These are phyloP conservation scores for Simmondsia chinensis DNA, from an alignment of 148 eudicot species.

Conservation along the genomic window DNA sequence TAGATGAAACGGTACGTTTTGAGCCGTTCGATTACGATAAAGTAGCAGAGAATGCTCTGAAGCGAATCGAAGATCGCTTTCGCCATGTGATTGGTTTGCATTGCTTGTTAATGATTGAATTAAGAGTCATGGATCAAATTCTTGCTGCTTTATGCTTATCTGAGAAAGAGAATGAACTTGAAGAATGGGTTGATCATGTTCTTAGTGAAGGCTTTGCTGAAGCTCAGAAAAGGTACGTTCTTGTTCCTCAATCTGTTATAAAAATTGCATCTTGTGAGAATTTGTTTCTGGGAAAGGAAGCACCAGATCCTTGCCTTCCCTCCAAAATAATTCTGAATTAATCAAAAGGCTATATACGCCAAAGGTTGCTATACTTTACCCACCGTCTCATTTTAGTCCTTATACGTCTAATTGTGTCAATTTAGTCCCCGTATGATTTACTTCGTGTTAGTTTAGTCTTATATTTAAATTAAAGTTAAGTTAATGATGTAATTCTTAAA, in stretches of 20 bases:
- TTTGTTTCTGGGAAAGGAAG: conserved; percentile 13
- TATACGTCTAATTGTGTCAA: too few relatives aligned
- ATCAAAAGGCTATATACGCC: too few relatives aligned
- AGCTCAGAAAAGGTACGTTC: conserved; percentile 33
- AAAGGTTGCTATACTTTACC: too few relatives aligned
- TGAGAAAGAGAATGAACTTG: conserved; percentile 14
- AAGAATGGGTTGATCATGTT: conserved; percentile 57
- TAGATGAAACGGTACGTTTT: conserved; percentile 41
- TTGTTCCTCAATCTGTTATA: conserved; percentile 14
- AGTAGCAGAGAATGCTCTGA: conserved; percentile 28
- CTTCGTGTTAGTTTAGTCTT: too few relatives aligned
- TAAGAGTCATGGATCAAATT: conserved; percentile 47
- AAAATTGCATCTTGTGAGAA: conserved; percentile 9
- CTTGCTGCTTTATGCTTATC: conserved; percentile 46
- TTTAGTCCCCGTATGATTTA: too few relatives aligned
- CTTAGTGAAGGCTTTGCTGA: conserved; percentile 48
- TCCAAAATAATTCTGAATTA: conserved; percentile 11
- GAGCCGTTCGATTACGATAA: conserved; percentile 54
- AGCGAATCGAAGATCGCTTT: conserved; percentile 25
- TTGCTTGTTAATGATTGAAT: conserved; percentile 46
- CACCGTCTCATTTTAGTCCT: too few relatives aligned
- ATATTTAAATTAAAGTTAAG: too few relatives aligned
- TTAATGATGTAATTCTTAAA: too few relatives aligned
- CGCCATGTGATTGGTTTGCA: conserved; percentile 20
- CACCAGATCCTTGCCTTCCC: conserved; percentile 16